A percentile compares a stretch with the other conserved stretches of the same genome.
Conservation (phyloP, 1,139 yeast species). For the Geotrichum carabidarum region DNA sequence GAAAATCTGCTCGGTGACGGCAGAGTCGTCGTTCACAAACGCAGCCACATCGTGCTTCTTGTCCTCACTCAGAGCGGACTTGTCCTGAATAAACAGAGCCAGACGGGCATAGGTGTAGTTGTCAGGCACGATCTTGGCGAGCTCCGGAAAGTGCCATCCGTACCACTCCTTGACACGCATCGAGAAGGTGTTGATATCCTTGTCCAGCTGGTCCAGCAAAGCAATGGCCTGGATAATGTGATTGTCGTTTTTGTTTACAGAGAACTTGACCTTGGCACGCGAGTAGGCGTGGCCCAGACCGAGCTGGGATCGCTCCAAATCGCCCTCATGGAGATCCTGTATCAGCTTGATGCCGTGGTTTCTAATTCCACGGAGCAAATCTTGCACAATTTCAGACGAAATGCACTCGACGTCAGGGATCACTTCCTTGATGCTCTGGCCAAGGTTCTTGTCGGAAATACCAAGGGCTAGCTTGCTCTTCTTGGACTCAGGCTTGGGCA, state of each 20-base stretch:
- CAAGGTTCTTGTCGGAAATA: conserved; percentile 90
- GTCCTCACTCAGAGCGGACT: conserved; percentile 77
- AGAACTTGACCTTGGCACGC: conserved; percentile 96
- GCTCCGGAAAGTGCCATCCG: conserved; percentile 99
- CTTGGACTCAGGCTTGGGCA: conserved; percentile 79
- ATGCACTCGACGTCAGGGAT: conserved; percentile 88
- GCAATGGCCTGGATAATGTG: conserved; percentile 99
- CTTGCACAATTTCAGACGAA: conserved; percentile 89
- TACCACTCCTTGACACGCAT: conserved; percentile 99
- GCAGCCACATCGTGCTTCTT: conserved; percentile 86
- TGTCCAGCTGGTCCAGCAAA: conserved; percentile 89
- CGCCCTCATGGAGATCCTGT: conserved; percentile 91
- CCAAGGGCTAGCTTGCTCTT: conserved; percentile 61
- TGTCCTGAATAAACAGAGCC: conserved; percentile 79
- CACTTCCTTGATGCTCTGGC: conserved; percentile 89
- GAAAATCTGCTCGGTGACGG: conserved; percentile 85
- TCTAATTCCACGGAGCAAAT: conserved; percentile 91
- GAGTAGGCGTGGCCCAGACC: conserved; percentile 99
- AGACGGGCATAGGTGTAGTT: conserved; percentile 74
- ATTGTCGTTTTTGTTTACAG: conserved; percentile 96
- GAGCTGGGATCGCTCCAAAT: conserved; percentile 94
- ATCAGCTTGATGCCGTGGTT: conserved; percentile 82
- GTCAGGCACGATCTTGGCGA: conserved; percentile 94
- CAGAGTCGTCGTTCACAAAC: conserved; percentile 86
- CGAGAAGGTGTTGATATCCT: conserved; percentile 94